A percentile compares a stretch with the other conserved stretches of the same genome.
phyloP scores from a whole-genome alignment of 2,329 filamentous ascomycete species.

The Diaporthe sp. region DNA sequence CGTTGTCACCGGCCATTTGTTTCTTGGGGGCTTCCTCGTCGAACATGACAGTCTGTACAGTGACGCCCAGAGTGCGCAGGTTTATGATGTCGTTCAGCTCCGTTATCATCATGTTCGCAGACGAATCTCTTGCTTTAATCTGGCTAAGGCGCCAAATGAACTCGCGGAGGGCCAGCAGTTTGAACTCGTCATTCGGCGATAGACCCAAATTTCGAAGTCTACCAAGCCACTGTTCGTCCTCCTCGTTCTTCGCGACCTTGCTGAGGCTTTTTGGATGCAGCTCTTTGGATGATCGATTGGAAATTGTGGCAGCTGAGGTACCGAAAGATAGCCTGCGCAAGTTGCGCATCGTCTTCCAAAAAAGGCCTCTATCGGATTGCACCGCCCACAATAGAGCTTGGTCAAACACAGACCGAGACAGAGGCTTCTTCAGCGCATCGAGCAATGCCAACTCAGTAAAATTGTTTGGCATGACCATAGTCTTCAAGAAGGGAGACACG shows the following conservation, averaged over 20 bases:
- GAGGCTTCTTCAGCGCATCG: conserved; percentile 84
- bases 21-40: conserved; percentile 77
- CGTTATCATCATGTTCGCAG: conserved; percentile 50
- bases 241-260: conserved; percentile 82
- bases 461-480: conserved; percentile 69
- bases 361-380: conserved; percentile 83
- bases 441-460: conserved; percentile 82
- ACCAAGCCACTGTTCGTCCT: conserved; percentile 94
- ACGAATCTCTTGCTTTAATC: conserved; percentile 72
- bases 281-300: conserved; percentile 69
- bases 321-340: conserved; percentile 76
- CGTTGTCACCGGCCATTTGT: conserved; percentile 49
- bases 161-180: conserved; percentile 86
- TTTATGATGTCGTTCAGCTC: conserved; percentile 80
- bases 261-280: conserved; percentile 69
- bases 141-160: conserved; percentile 91
- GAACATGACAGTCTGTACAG: conserved; percentile 92
- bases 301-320: conserved; percentile 69
- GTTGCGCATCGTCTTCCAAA: conserved; percentile 85
- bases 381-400: conserved; percentile 88
- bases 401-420: conserved; percentile 86
- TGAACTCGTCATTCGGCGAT: conserved; percentile 86
- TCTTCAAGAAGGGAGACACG: conserved; percentile 85
- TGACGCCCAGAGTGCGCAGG: conserved; percentile 81
- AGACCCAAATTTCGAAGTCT: conserved; percentile 89